Conservation (phyloP, 2,329 filamentous ascomycete species). For the Coniochaeta prunicola region DNA sequence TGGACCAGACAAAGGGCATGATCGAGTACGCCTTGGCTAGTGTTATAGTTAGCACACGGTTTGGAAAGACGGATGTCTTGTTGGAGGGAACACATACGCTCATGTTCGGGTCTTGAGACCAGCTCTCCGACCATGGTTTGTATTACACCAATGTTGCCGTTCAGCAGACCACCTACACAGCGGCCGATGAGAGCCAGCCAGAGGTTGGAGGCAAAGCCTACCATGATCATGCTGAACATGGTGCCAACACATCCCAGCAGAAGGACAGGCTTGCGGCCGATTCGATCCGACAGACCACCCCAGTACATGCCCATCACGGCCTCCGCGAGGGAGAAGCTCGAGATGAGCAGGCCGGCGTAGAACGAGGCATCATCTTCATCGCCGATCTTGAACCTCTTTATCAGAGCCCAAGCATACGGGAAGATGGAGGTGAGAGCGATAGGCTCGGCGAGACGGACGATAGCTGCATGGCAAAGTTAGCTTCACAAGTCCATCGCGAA, state of each 20-base stretch:
- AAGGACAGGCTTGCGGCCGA: conserved; percentile 80
- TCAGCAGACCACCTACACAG: conserved; percentile 72
- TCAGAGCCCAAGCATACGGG: conserved; percentile 81
- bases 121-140: conserved; percentile 91
- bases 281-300: conserved; percentile 73
- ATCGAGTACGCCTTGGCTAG: conserved; percentile 69
- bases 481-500: not conserved
- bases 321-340: conserved; percentile 77
- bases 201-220: conserved; percentile 77
- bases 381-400: conserved; percentile 68
- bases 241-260: conserved; percentile 76
- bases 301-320: conserved; percentile 81
- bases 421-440: conserved; percentile 92
- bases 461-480: conserved; percentile 45
- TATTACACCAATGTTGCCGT: conserved; percentile 86
- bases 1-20: conserved; percentile 91
- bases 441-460: conserved; percentile 87
- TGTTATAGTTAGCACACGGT: conserved; percentile 5
- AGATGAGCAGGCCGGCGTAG: conserved; percentile 83
- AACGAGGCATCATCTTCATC: conserved; percentile 71
- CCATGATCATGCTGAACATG: conserved; percentile 72
- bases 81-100: conserved; percentile 53
- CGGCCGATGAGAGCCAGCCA: conserved; percentile 75
- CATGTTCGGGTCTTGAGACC: conserved; percentile 75
- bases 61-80: not conserved